Evolutionary conservation across 257 asterid genomes (phyloP), one percentile per base, ranked within the genome.

Genomic region (Cynanchum wilfordii): DNA sequence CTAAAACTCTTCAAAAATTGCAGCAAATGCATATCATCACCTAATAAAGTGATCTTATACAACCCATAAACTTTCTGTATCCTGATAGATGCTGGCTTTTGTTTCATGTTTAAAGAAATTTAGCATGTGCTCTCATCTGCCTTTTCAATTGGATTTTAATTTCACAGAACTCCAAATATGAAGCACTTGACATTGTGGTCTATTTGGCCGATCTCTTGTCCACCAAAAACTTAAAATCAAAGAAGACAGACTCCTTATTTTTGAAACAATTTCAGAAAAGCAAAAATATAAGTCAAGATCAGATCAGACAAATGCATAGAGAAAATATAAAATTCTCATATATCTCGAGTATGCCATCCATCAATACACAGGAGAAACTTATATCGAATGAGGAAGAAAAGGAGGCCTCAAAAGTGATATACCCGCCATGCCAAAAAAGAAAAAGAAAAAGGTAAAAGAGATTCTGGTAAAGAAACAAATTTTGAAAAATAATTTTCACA

Each of bases 21-120:
- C 27, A 69, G 19, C 12, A 22, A 4, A 36, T 7, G 8, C 5
- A 20, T 20, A 15, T 33, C 12, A 7, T 12, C 19, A 29, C 74
- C 33, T 3, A 9, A 19, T 13, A 30, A 25, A 42, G 25, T 45
- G 44, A 38, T 66, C 42, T 66, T 68, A 70, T 29, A 50, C 69
- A 50, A 77, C 69, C 71, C 66, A 71, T 33, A 71, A 68, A 59
- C 52, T 30, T 58, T 30, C 68, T 33, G 13, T 33, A 30, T 62
- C 45, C 68, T 30, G 47, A 62, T 30, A 17, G 30, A 62, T 30
- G 19, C 12, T 30, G 24, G 5, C 7, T 0, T 19, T 7, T 27
- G 22, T 60, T 58, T 16, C 67, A 60, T 15, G 66, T 30, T 10
- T 13, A 60, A 29, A 15, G 24, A 10, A 42, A 13, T 3, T 29